A percentile compares a stretch with the other conserved stretches of the same genome.
These are phyloP conservation scores for Neonectria faginata DNA, from an alignment of 2,329 filamentous ascomycete genomes.

Conservation along the genomic window DNA sequence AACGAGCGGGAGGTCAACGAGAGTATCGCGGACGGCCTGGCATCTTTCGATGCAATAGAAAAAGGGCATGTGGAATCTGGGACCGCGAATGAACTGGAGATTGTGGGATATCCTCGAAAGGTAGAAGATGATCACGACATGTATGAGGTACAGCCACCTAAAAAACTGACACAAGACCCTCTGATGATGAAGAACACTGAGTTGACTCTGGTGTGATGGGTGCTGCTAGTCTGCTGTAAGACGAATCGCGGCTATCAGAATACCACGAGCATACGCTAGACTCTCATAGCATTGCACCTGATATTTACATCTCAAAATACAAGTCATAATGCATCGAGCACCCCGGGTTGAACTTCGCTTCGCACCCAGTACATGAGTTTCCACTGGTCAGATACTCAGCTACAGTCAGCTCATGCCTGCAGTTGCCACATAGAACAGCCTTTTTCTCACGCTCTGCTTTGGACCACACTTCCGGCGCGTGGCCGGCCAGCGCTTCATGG, in stretches of 20 bases:
- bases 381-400: constrained; percentile 21
- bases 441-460: constrained; percentile 23
- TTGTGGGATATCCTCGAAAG: constrained; percentile 2
- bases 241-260: too few relatives aligned
- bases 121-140: background rate
- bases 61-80: background rate
- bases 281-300: background rate
- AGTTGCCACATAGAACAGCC: constrained; percentile 27
- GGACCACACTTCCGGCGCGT: constrained; percentile 23
- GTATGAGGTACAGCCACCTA: background rate
- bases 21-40: background rate
- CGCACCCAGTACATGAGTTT: constrained; percentile 18
- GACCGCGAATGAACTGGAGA: background rate
- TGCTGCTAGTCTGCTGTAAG: background rate
- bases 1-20: background rate
- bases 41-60: background rate
- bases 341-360: constrained; percentile 27
- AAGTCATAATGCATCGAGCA: constrained; percentile 30
- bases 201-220: constrained; percentile 1
- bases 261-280: background rate
- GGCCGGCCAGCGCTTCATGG: constrained; percentile 27
- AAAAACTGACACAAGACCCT: background rate
- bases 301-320: constrained; percentile 30
- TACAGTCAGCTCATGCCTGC: constrained; percentile 24
- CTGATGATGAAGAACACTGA: background rate